Percentiles rank a stretch among this genome's conserved stretches.
phyloP scores from a whole-genome alignment of 1,284 basidiomycete genomes.

The Ceratobasidium sp. region DNA sequence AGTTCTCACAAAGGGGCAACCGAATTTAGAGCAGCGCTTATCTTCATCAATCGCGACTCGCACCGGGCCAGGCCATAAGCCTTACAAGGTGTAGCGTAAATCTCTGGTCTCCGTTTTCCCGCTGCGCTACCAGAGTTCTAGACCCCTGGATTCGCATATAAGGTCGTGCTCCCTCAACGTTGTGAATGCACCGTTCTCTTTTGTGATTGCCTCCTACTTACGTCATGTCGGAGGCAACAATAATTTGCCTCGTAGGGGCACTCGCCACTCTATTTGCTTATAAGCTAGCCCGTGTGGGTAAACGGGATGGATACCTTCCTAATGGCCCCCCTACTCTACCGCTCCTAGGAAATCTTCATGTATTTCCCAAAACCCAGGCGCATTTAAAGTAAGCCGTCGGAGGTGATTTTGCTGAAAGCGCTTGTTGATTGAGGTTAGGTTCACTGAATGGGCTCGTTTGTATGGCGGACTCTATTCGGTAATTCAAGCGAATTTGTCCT shows the following conservation, averaged over 20 bases:
- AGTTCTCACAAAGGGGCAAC: no score
- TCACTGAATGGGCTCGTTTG: conserved; percentile 47
- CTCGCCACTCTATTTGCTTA: not conserved
- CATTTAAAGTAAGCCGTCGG: conserved; percentile 43
- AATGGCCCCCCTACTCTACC: conserved; percentile 50
- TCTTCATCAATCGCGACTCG: no score
- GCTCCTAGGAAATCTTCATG: conserved; percentile 48
- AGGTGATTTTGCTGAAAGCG: not conserved
- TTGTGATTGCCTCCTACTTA: no score
- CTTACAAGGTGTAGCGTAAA: no score
- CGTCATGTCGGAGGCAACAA: not conserved
- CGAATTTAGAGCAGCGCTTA: no score
- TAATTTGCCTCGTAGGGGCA: not conserved
- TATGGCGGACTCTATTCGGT: conserved; percentile 47
- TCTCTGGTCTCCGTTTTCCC: no score
- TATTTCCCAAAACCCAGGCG: conserved; percentile 47
- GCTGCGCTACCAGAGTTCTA: no score
- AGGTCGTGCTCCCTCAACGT: no score
- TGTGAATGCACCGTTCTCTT: no score
- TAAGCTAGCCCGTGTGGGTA: conserved; percentile 12
- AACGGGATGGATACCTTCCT: conserved; percentile 47
- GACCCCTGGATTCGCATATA: no score
- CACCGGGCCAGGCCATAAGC: no score
- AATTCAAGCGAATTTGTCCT: not conserved
- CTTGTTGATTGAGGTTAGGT: conserved; percentile 36